Percentiles rank a stretch among this genome's conserved stretches.
Evolutionary conservation across 2,329 filamentous ascomycete species (phyloP).

Genomic region (Stagonosporopsis cucurbitacearum): DNA sequence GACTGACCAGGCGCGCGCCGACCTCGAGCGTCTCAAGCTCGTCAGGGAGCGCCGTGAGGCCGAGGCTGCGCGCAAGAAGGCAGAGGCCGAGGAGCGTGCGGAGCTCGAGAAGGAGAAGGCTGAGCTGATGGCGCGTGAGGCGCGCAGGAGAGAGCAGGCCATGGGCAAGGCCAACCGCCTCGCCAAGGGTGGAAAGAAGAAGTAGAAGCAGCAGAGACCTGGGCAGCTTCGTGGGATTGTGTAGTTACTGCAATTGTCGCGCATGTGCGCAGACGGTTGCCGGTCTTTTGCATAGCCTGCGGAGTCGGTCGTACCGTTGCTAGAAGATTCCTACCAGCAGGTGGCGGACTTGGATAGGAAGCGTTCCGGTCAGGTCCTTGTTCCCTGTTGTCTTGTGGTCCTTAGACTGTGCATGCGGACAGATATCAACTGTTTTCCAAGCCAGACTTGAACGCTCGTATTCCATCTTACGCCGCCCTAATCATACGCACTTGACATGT

Average conservation of each 20-base stretch:
- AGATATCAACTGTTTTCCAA: neutral
- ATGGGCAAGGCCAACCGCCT: constrained; percentile 55
- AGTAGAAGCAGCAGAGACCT: constrained; percentile 23
- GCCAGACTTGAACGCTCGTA: neutral
- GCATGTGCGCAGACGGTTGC: constrained; percentile 23
- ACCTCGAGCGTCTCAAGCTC: constrained; percentile 80
- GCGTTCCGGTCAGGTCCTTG: neutral
- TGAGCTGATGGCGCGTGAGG: constrained; percentile 56
- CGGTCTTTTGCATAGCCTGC: constrained; percentile 37
- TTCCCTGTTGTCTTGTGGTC: neutral
- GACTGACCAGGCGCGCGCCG: constrained; percentile 92
- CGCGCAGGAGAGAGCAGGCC: constrained; percentile 56
- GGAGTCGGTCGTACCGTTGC: constrained; percentile 14
- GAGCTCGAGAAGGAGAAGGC: constrained; percentile 63
- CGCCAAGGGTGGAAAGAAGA: constrained; percentile 50
- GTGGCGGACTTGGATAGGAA: constrained; percentile 17
- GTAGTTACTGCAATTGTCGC: neutral
- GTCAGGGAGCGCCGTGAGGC: constrained; percentile 87
- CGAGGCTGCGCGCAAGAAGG: constrained; percentile 82
- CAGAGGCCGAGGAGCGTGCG: constrained; percentile 60
- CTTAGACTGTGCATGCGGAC: neutral
- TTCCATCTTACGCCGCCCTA: neutral
- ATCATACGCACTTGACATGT: neutral
- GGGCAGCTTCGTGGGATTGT: neutral
- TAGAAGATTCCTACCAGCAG: constrained; percentile 10